Conservation (phyloP, 1,284 basidiomycete genomes). For the Ganoderma meredithae region DNA sequence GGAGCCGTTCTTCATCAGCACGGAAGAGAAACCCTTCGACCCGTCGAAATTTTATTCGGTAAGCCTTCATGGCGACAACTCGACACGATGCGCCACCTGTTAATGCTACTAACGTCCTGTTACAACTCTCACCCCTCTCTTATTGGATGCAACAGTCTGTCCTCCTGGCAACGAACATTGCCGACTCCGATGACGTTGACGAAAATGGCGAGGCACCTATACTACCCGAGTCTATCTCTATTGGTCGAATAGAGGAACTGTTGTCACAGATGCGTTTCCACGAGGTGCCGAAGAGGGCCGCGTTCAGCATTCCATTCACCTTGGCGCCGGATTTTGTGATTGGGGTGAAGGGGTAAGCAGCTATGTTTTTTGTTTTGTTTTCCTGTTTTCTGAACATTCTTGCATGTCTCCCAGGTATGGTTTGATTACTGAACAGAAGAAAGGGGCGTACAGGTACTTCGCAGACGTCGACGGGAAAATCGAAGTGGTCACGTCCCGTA, state of each 20-base stretch:
- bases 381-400: neutral
- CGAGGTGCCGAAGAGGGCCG: conserved; percentile 88
- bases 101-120: conserved; percentile 14
- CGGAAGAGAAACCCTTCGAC: conserved; percentile 74
- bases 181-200: conserved; percentile 54
- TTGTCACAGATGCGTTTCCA: conserved; percentile 84
- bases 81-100: neutral
- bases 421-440: conserved; percentile 86
- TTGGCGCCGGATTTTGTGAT: conserved; percentile 86
- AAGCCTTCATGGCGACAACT: conserved; percentile 35
- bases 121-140: conserved; percentile 12
- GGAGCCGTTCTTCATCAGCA: conserved; percentile 93
- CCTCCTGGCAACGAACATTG: conserved; percentile 59
- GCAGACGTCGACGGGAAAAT: conserved; percentile 80
- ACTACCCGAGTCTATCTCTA: conserved; percentile 72
- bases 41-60: conserved; percentile 88
- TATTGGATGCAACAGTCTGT: conserved; percentile 54
- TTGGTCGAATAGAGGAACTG: conserved; percentile 80
- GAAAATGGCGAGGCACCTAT: conserved; percentile 47
- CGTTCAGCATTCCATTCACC: conserved; percentile 85
- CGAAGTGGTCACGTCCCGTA: conserved; percentile 75
- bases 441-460: conserved; percentile 82
- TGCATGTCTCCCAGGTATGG: conserved; percentile 67
- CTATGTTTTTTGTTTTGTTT: neutral
- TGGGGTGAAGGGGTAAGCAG: conserved; percentile 85